Conservation (phyloP, 495 filamentous ascomycete genomes). For the Lichina pygmaea region DNA sequence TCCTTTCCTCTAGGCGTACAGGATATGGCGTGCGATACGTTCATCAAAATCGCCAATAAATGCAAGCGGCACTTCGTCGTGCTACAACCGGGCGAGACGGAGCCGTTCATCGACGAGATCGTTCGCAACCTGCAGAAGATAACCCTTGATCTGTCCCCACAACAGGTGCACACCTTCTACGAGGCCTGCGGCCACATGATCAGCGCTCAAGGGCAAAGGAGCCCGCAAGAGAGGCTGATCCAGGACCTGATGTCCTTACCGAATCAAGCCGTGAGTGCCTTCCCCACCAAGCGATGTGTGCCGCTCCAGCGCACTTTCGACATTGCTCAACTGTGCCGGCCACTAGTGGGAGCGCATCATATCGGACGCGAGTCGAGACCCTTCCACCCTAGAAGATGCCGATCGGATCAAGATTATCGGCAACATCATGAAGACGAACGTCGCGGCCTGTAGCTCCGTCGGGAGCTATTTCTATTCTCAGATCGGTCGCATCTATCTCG, state of each 20-base stretch:
- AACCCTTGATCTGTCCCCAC: slow-evolving; percentile 77
- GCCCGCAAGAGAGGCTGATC: slow-evolving; percentile 71
- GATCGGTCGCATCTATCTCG: slow-evolving; percentile 88
- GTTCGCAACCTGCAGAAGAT: slow-evolving; percentile 86
- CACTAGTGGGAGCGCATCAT: slow-evolving; percentile 75
- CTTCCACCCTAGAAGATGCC: slow-evolving; percentile 57
- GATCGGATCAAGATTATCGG: slow-evolving; percentile 95
- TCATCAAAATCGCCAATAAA: slow-evolving; percentile 98
- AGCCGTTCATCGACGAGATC: slow-evolving; percentile 97
- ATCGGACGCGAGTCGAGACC: slow-evolving; percentile 49
- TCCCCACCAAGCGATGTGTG: no score
- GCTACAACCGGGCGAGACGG: slow-evolving; percentile 73
- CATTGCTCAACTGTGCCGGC: no score
- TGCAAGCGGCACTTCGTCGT: slow-evolving; percentile 95
- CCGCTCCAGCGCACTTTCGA: no score
- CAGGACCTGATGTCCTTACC: slow-evolving; percentile 79
- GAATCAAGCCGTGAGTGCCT: slow-evolving; percentile 37
- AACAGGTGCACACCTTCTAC: slow-evolving; percentile 97
- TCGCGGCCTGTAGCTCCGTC: slow-evolving; percentile 85
- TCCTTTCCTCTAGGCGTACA: slow-evolving; percentile 41
- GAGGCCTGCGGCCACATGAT: slow-evolving; percentile 99
- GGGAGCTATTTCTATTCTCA: slow-evolving; percentile 97
- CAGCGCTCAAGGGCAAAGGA: slow-evolving; percentile 80
- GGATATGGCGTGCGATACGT: slow-evolving; percentile 99
- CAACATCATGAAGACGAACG: slow-evolving; percentile 99